Evolutionary conservation across 495 filamentous ascomycete genomes (phyloP), one percentile per base, ranked within the genome.

Genomic region (Penicillium argentinense): DNA sequence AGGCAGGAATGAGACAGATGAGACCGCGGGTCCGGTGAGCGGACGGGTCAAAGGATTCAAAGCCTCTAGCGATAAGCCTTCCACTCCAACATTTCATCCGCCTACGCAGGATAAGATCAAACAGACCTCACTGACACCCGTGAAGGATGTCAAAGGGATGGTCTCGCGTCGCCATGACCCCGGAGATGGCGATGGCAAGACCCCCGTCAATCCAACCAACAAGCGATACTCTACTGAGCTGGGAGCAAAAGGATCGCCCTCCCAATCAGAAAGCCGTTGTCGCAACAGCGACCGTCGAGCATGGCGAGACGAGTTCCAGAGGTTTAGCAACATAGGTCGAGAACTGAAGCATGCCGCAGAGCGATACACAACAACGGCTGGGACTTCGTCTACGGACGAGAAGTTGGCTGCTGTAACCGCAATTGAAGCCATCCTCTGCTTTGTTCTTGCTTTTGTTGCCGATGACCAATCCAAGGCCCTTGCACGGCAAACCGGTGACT

Each of bases 301-400:
- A 16, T 78, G 73, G 72, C 68, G 66, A 29, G 66, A 72, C 18
- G 74, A 79, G 45, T 71, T 64, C 30, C 64, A 66, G 21, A 75
- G 66, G 36, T 69, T 71, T 32, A 49, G 57, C 4, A 65, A 56
- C 9, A 49, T 75, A 13, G 76, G 72, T 5, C 71, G 72, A 33
- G 71, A 77, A 40, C 45, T 78, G 26, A 79, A 79, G 49, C 73
- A 78, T 56, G 66, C 68, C 0, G 68, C 71, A 7, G 73, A 77
- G 30, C 63, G 62, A 22, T 62, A 67, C 39, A 67, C 63, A 13
- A 45, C 59, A 21, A 66, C 64, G 53, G 53, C 65, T 8, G 45
- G 51, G 12, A 53, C 57, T n/a, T 60, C 63, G 8, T 45, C 36
- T 5, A 29, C 43, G 5, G 68, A 73, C 41, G 67, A 68, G 34